Base-by-base conservation (phyloP, 129 eudicot species). In the Flaveria brownii region DNA sequence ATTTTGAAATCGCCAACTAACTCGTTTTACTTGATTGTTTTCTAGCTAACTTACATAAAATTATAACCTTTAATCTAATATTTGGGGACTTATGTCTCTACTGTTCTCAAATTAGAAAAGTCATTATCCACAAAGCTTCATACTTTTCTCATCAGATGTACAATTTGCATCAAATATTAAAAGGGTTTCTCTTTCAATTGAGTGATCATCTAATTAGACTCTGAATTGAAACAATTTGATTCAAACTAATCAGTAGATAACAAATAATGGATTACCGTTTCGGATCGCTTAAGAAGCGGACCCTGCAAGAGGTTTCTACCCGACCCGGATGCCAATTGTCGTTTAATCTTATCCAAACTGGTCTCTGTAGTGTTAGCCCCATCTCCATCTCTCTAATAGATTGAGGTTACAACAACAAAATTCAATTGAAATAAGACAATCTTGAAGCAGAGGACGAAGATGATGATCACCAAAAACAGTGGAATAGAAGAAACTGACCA, bases 251-350 rank as follows among this genome's bases (percentile, higher is more conserved):
- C 47, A 70, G 8, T 2, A 50, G 5, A 36, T 2, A 47, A 6
- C 41, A 17, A 52, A 25, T 41, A 60, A 60, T 11, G 41, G 41
- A 60, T 20, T 87, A 94, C 98, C 80, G 98, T 94, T 82, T 94
- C 98, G 33, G 98, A 94, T 86, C 98, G 93, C 74, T 94, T 94
- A 52, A 88, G 91, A 62, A 94, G 98, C 36, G 97, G 98, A 26
- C 98, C 97, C 78, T 94, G 98, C 71, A 94, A 78, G 6, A 94
- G 51, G 78, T 91, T 84, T 50, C 89, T 72, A 33, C 98, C 98
- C 17, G 96, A 88, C 52, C 93, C 86, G 59, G 98, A 85, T 11
- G 97, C 90, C 64, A 93, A 81, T 76, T 93, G 98, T 49, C 90
- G 85, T 57, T 91, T 91, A 73, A 91, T 91, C 88, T 86, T 91